A percentile compares a stretch with the other conserved stretches of the same genome.
phyloP scores from a whole-genome alignment of 2,329 filamentous ascomycete genomes.

The Plectosphaerella plurivora region DNA sequence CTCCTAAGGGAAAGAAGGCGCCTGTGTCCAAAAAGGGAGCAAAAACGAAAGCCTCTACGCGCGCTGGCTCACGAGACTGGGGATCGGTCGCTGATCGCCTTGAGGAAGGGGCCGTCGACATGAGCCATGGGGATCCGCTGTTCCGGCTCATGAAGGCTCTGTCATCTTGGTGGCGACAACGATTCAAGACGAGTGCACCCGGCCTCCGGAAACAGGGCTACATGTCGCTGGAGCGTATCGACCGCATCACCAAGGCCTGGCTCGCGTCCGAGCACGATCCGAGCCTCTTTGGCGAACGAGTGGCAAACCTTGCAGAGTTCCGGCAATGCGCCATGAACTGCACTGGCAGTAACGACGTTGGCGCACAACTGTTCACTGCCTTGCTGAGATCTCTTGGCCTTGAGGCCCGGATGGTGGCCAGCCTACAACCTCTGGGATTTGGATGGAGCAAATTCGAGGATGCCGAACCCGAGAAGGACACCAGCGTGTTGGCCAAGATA shows the following conservation, averaged over 20 bases:
- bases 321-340: constrained; percentile 63
- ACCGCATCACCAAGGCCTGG: constrained; percentile 69
- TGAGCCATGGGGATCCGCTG: constrained; percentile 79
- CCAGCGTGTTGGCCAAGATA: background rate
- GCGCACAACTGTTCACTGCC: constrained; percentile 85
- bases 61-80: constrained; percentile 59
- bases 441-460: constrained; percentile 88
- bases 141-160: constrained; percentile 71
- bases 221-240: constrained; percentile 69
- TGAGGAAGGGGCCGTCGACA: constrained; percentile 67
- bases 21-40: constrained; percentile 26
- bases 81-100: constrained; percentile 61
- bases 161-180: constrained; percentile 83
- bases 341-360: constrained; percentile 80
- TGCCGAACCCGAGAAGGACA: constrained; percentile 49
- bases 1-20: constrained; percentile 17
- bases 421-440: constrained; percentile 81
- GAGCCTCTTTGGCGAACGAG: constrained; percentile 69
- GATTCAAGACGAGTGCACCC: constrained; percentile 72
- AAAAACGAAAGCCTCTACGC: constrained; percentile 19
- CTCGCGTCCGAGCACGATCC: constrained; percentile 57
- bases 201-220: constrained; percentile 89
- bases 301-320: constrained; percentile 64
- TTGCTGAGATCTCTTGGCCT: constrained; percentile 75
- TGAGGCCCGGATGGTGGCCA: constrained; percentile 79